Evolutionary conservation across 2,329 filamentous ascomycete species (phyloP).

Genomic region (Shiraia sp.): DNA sequence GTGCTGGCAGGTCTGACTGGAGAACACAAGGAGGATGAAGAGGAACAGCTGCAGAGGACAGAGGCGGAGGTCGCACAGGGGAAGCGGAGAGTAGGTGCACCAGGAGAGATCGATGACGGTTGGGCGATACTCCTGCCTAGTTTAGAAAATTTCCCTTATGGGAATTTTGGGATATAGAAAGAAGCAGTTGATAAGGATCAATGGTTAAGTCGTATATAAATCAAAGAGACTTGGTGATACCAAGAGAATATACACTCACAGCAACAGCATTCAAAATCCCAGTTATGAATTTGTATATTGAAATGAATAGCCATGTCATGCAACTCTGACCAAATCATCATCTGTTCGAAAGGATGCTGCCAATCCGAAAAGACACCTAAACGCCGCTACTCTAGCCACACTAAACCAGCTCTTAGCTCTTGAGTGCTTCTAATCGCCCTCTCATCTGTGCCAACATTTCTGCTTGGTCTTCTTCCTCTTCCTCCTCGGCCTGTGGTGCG

Average conservation of each 20-base stretch:
- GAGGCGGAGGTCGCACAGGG: slow-evolving; percentile 45
- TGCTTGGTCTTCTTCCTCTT: slow-evolving; percentile 85
- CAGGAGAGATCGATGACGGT: slow-evolving; percentile 63
- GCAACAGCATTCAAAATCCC: not conserved
- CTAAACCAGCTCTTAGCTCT: slow-evolving; percentile 64
- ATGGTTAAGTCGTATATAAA: too few species aligned
- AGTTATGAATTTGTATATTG: too few species aligned
- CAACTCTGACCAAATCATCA: too few species aligned
- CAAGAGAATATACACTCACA: not conserved
- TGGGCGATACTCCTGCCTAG: slow-evolving; percentile 59
- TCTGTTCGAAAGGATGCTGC: too few species aligned
- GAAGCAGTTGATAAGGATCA: too few species aligned
- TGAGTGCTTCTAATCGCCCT: slow-evolving; percentile 83
- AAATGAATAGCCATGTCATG: too few species aligned
- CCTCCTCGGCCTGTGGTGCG: slow-evolving; percentile 61
- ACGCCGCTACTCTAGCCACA: too few species aligned
- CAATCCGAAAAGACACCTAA: too few species aligned
- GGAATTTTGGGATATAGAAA: slow-evolving; percentile 58
- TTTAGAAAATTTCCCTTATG: slow-evolving; percentile 64
- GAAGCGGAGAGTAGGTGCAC: slow-evolving; percentile 50
- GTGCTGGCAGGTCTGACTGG: slow-evolving; percentile 83
- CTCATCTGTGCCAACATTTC: slow-evolving; percentile 94
- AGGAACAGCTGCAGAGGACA: slow-evolving; percentile 32
- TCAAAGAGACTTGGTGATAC: too few species aligned
- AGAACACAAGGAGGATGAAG: slow-evolving; percentile 64